Evolutionary conservation across 139 green algal genomes (phyloP).

Genomic region (Coelastrella sp.): DNA sequence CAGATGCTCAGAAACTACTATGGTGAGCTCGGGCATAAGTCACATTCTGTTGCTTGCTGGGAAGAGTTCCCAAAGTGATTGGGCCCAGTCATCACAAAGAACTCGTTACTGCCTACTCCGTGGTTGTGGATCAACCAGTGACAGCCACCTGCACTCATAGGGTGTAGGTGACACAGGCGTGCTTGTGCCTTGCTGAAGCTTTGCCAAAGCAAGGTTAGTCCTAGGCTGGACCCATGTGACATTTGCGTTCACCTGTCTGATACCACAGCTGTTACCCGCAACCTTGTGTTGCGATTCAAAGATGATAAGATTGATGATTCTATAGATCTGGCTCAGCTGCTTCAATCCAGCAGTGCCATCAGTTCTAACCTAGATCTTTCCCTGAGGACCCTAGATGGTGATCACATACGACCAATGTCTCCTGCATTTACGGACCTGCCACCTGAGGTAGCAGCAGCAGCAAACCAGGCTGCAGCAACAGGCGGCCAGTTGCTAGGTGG

Average conservation of each 20-base stretch:
- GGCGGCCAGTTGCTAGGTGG: conserved; percentile 65
- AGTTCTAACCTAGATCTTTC: conserved; percentile 74
- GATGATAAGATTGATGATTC: conserved; percentile 93
- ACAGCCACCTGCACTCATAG: too few species aligned
- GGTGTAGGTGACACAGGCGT: too few species aligned
- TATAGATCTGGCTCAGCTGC: conserved; percentile 72
- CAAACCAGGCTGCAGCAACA: conserved; percentile 62
- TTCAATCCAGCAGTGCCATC: conserved; percentile 61
- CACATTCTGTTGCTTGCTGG: background rate
- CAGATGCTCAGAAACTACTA: conserved; percentile 81
- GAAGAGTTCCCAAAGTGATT: too few species aligned
- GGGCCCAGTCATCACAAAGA: too few species aligned
- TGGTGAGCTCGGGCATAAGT: conserved; percentile 29
- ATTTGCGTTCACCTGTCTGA: too few species aligned
- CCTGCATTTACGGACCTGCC: conserved; percentile 68
- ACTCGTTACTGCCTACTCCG: too few species aligned
- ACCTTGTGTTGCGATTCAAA: conserved; percentile 91
- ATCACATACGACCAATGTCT: conserved; percentile 87
- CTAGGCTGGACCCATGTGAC: background rate
- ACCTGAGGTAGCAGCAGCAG: conserved; percentile 65
- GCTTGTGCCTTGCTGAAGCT: too few species aligned
- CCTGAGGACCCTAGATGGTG: conserved; percentile 80
- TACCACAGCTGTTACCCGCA: conserved; percentile 68
- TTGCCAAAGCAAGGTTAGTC: too few species aligned
- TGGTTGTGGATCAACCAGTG: too few species aligned